Conservation (phyloP, 1,284 basidiomycete species). For the Rhodotorula sp. region DNA sequence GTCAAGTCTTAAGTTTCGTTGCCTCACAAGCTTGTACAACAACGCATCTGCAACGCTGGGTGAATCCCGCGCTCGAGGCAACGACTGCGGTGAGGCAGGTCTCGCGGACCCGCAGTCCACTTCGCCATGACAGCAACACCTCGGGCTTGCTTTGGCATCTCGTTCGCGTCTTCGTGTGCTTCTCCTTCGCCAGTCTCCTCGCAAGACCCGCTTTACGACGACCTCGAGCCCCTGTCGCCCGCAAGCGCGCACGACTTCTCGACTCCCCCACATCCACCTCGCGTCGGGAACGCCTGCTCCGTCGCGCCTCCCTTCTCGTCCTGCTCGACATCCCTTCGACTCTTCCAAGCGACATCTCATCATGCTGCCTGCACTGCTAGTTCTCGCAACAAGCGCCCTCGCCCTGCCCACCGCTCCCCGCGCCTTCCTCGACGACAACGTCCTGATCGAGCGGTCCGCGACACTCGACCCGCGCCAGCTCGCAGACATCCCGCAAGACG, state of each 20-base stretch:
- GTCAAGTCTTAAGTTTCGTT: slow-evolving; percentile 48
- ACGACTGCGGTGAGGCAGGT: too few relatives aligned
- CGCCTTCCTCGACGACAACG: not conserved
- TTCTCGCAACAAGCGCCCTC: not conserved
- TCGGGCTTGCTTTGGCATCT: too few relatives aligned
- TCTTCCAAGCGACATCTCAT: not conserved
- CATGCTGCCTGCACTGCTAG: not conserved
- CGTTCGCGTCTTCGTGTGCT: too few relatives aligned
- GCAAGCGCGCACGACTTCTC: not conserved
- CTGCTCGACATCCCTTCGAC: not conserved
- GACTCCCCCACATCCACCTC: not conserved
- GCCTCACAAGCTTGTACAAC: not conserved
- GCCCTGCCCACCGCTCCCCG: not conserved
- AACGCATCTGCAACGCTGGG: not conserved
- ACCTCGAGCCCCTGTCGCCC: not conserved
- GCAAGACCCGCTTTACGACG: not conserved
- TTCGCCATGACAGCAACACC: too few relatives aligned
- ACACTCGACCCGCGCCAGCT: not conserved
- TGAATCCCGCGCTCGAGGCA: too few relatives aligned
- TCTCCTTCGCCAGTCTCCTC: too few relatives aligned
- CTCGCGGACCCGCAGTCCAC: too few relatives aligned
- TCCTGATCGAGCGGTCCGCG: slow-evolving; percentile 1
- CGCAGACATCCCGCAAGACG: not conserved
- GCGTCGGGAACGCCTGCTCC: not conserved
- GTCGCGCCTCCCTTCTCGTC: not conserved